Base-by-base conservation (phyloP, 2,329 filamentous ascomycete genomes). In the Zasmidium citrigriseum region DNA sequence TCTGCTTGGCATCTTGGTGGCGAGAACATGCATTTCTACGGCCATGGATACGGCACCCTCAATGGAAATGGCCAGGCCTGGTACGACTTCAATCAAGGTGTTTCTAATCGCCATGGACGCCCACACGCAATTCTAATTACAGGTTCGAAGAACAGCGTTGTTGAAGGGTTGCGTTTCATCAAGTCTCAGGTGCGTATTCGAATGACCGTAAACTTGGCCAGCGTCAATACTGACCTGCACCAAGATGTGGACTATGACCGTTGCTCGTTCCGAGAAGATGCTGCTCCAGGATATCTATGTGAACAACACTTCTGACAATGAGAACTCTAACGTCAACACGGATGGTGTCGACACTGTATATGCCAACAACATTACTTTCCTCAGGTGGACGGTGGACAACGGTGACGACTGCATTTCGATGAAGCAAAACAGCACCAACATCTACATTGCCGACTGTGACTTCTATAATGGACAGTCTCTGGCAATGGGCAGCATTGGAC, bases 21-120 rank as follows among this genome's bases (percentile, higher is more conserved):
- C 9, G 71, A 80, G 16, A 77, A 79, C 44, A 72, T 87, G 18
- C 68, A 73, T 77, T 57, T 82, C 61, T 73, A 80, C 38, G 83
- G 83, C 4, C 70, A 80, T 63, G 80, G 80, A 9, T 71, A 72
- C 22, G 84, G 84, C 3, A 84, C 80, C 2, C 71, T 86, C 4
- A 78, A 86, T 65, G 84, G 84, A 5, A 86, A 86, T 65, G 84
- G 84, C 1, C 80, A 86, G 64, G 76, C 78, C 1, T 87, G 84
- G 83, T 86, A 86, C 63, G 75, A 83, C 49, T 65, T 55, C 54
- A 58, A 47, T 61, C 27, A 62, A 45, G 63, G 60, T 10, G 44
- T 49, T 12, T 63, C 60, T 5, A 65, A 65, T 29, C 51, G 34
- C 5, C 58, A 76, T 1, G 71, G 77, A 14, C 75, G 83, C 10